A percentile compares a stretch with the other conserved stretches of the same genome.
These are phyloP conservation scores for Cercophora sp. DNA, from an alignment of 495 filamentous ascomycete species.

Conservation along the genomic window DNA sequence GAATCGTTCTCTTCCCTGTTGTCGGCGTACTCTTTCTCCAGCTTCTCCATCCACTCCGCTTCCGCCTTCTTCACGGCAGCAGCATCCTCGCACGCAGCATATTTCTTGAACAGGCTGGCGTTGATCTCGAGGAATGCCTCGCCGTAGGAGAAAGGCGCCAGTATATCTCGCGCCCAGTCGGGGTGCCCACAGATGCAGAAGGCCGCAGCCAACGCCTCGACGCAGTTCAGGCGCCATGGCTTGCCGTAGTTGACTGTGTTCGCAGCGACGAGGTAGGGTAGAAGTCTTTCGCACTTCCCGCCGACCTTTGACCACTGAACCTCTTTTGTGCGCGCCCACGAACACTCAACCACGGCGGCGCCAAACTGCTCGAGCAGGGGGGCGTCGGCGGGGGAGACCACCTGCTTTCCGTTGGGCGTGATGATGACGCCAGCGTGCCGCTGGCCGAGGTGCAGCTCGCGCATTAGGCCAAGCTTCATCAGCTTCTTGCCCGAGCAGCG, in stretches of 20 bases:
- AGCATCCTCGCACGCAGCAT: conserved; percentile 77
- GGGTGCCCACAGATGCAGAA: conserved; percentile 88
- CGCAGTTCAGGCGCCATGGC: conserved; percentile 91
- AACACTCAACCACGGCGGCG: conserved; percentile 95
- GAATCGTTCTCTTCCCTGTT: conserved; percentile 63
- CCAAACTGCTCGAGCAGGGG: conserved; percentile 80
- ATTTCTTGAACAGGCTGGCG: conserved; percentile 71
- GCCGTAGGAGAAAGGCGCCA: conserved; percentile 85
- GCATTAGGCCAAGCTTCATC: conserved; percentile 88
- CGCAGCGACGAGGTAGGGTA: conserved; percentile 93
- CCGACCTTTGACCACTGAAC: conserved; percentile 89
- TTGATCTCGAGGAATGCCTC: conserved; percentile 87
- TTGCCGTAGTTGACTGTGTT: conserved; percentile 97
- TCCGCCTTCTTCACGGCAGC: conserved; percentile 86
- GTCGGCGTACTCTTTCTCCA: conserved; percentile 85
- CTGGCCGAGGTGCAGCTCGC: conserved; percentile 86
- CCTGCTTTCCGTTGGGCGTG: conserved; percentile 84
- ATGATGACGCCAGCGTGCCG: conserved; percentile 87
- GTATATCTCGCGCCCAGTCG: conserved; percentile 82
- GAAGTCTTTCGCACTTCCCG: conserved; percentile 87
- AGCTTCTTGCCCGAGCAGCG: conserved; percentile 92
- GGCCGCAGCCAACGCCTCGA: conserved; percentile 86
- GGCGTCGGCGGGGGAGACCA: conserved; percentile 75
- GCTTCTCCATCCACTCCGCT: conserved; percentile 77
- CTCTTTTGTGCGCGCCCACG: conserved; percentile 88